Conservation (phyloP, 129 eudicot genomes). For the Dittrichia graveolens region DNA sequence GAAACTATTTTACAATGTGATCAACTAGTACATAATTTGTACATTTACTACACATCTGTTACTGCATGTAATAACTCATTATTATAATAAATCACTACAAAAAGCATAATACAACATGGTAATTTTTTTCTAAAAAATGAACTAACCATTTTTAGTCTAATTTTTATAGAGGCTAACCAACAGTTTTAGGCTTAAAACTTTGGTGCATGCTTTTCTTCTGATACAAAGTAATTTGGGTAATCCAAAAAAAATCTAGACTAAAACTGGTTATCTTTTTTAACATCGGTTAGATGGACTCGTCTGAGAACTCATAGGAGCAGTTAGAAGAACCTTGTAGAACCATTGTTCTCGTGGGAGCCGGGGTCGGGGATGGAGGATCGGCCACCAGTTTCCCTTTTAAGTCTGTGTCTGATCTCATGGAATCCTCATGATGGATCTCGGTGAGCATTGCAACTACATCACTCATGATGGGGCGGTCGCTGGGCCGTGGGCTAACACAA, state of each 20-base stretch:
- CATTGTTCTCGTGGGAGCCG: slow-evolving; percentile 50
- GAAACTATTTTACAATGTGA: slow-evolving; percentile 31
- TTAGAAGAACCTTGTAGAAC: slow-evolving; percentile 68
- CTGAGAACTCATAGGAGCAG: slow-evolving; percentile 87
- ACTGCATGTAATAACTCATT: slow-evolving; percentile 24
- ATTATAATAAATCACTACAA: slow-evolving; percentile 2
- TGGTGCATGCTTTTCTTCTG: neutral
- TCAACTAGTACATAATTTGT: slow-evolving; percentile 1
- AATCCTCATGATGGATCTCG: slow-evolving; percentile 75
- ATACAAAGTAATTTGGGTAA: neutral
- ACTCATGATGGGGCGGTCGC: slow-evolving; percentile 90
- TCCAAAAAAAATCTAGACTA: neutral
- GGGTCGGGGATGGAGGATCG: slow-evolving; percentile 44
- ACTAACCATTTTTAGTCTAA: too few species aligned
- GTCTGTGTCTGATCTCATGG: slow-evolving; percentile 47
- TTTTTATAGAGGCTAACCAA: neutral
- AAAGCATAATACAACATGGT: slow-evolving; percentile 13
- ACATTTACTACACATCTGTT: slow-evolving; percentile 18
- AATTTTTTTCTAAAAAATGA: too few species aligned
- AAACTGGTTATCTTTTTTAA: neutral
- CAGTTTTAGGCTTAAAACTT: too few species aligned
- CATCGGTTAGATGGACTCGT: slow-evolving; percentile 57
- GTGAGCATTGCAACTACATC: slow-evolving; percentile 95
- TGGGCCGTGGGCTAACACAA: slow-evolving; percentile 72
- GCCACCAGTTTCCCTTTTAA: slow-evolving; percentile 47